Percentiles rank a stretch among this genome's conserved stretches.
phyloP scores from a whole-genome alignment of 768 basidiomycete genomes.

The Phylloporus arenicola region DNA sequence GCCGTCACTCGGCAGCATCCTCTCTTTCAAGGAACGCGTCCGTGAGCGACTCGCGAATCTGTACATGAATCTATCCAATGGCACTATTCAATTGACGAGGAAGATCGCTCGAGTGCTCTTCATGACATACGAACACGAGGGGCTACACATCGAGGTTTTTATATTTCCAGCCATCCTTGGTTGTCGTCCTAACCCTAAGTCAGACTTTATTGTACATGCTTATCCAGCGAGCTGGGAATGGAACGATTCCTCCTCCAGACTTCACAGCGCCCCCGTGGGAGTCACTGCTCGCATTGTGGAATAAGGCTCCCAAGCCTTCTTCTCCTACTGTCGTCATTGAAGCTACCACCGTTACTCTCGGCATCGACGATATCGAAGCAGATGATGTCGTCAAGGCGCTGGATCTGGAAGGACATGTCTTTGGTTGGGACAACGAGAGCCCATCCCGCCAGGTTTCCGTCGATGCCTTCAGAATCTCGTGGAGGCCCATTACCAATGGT shows the following conservation, averaged over 20 bases:
- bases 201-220: slow-evolving; percentile 93
- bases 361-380: slow-evolving; percentile 78
- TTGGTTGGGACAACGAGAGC: slow-evolving; percentile 95
- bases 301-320: slow-evolving; percentile 38
- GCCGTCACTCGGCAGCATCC: slow-evolving; percentile 68
- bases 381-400: slow-evolving; percentile 46
- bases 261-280: slow-evolving; percentile 73
- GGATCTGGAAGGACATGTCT: slow-evolving; percentile 54
- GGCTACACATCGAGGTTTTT: slow-evolving; percentile 71
- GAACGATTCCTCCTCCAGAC: slow-evolving; percentile 73
- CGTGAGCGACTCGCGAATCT: slow-evolving; percentile 64
- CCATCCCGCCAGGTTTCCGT: slow-evolving; percentile 61
- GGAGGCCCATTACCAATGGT: slow-evolving; percentile 84
- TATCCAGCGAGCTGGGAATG: slow-evolving; percentile 70
- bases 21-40: slow-evolving; percentile 74
- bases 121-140: slow-evolving; percentile 92
- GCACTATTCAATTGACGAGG: slow-evolving; percentile 47
- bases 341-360: slow-evolving; percentile 56
- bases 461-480: slow-evolving; percentile 67
- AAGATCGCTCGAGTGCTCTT: slow-evolving; percentile 75
- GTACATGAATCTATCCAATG: slow-evolving; percentile 65
- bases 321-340: slow-evolving; percentile 50
- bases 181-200: slow-evolving; percentile 2
- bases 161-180: background rate
- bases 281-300: slow-evolving; percentile 44